Conservation (phyloP, 2,329 filamentous ascomycete species). For the Colletotrichum tanaceti region DNA sequence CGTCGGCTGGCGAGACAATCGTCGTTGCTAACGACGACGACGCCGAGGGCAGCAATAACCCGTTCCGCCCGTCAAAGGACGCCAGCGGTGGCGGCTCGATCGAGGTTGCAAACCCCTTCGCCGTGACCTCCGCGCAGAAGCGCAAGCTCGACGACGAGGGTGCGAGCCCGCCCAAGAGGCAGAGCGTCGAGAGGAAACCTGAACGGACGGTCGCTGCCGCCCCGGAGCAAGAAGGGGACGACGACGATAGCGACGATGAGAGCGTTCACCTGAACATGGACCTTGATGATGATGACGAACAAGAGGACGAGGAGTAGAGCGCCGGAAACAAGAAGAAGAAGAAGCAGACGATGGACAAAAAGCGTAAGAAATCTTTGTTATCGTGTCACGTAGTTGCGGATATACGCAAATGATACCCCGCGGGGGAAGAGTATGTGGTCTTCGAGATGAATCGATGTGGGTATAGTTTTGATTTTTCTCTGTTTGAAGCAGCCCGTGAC, state of each 20-base stretch:
- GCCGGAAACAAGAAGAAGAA: slow-evolving; percentile 49
- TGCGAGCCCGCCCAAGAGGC: slow-evolving; percentile 44
- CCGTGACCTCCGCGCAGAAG: slow-evolving; percentile 49
- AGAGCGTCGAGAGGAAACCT: slow-evolving; percentile 35
- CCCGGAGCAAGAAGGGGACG: slow-evolving; percentile 49
- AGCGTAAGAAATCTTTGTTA: slow-evolving; percentile 36
- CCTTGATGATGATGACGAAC: slow-evolving; percentile 62
- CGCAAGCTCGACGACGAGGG: slow-evolving; percentile 54
- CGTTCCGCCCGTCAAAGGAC: slow-evolving; percentile 48
- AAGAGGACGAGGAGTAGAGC: slow-evolving; percentile 50
- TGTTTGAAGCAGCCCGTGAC: slow-evolving; percentile 18
- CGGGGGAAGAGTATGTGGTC: neutral
- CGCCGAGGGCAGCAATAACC: slow-evolving; percentile 45
- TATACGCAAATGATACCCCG: slow-evolving; percentile 34
- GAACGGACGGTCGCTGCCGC: slow-evolving; percentile 14
- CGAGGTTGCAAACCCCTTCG: slow-evolving; percentile 38
- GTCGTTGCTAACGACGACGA: slow-evolving; percentile 24
- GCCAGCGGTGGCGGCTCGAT: slow-evolving; percentile 36
- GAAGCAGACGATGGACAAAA: slow-evolving; percentile 54
- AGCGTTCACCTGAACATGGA: slow-evolving; percentile 71
- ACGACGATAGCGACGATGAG: slow-evolving; percentile 63
- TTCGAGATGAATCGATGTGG: slow-evolving; percentile 4
- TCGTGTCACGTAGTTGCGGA: slow-evolving; percentile 11
- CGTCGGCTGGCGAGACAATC: slow-evolving; percentile 7
- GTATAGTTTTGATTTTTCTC: slow-evolving; percentile 10